These are phyloP conservation scores for Calocybe indica DNA, from an alignment of 768 basidiomycete species.

Conservation along the genomic window DNA sequence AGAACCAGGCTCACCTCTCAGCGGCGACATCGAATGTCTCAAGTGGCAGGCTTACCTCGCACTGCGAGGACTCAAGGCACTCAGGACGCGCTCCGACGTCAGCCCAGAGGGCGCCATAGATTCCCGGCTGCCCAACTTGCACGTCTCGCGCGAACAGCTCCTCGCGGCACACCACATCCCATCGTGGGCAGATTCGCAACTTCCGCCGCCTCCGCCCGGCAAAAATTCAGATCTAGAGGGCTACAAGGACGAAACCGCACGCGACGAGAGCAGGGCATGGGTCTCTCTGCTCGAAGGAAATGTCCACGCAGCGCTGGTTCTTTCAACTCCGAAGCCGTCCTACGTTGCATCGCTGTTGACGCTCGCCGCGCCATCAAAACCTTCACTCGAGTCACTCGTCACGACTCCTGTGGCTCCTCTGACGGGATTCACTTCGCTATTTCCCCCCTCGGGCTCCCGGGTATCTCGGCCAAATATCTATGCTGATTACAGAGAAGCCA, in stretches of 20 bases:
- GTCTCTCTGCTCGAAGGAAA: conserved; percentile 70
- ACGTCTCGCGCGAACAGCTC: conserved; percentile 46
- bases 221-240: conserved; percentile 43
- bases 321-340: conserved; percentile 41
- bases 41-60: conserved; percentile 87
- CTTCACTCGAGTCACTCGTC: conserved; percentile 43
- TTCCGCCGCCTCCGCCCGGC: conserved; percentile 31
- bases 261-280: conserved; percentile 81
- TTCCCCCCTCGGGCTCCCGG: conserved; percentile 57
- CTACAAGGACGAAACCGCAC: conserved; percentile 50
- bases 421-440: conserved; percentile 57
- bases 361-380: conserved; percentile 20
- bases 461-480: conserved; percentile 45
- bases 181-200: conserved; percentile 51
- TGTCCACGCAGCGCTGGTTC: conserved; percentile 72
- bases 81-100: conserved; percentile 65
- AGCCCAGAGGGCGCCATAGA: conserved; percentile 64
- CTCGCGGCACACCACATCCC: conserved; percentile 66
- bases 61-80: conserved; percentile 47
- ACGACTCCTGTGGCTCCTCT: conserved; percentile 64
- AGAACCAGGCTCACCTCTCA: conserved; percentile 35
- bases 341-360: conserved; percentile 37
- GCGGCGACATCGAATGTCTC: conserved; percentile 78
- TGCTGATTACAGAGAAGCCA: conserved; percentile 63
- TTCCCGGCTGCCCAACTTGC: conserved; percentile 64